Percentiles rank a stretch among this genome's conserved stretches.
These are phyloP conservation scores for Pleurotus eryngii DNA, from an alignment of 768 basidiomycete genomes.

Conservation along the genomic window DNA sequence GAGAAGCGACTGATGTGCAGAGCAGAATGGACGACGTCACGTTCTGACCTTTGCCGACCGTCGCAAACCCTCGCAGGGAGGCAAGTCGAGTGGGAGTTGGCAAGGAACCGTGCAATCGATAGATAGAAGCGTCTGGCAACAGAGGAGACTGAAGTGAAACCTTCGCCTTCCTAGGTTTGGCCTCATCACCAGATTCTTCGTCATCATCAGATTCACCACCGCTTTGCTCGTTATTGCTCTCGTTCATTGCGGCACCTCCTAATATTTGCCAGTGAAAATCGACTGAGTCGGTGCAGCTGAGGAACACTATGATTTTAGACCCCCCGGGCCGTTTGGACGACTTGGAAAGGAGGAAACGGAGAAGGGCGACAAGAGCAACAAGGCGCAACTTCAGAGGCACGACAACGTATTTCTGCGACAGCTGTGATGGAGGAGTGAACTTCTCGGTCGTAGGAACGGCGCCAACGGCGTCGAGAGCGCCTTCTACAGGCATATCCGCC, in stretches of 20 bases:
- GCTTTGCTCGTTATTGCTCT: slow-evolving; percentile 24
- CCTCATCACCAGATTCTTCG: not conserved
- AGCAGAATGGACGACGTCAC: slow-evolving; percentile 69
- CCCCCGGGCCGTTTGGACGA: slow-evolving; percentile 42
- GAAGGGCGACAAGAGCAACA: slow-evolving; percentile 82
- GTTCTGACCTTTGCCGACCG: slow-evolving; percentile 28
- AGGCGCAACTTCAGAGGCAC: slow-evolving; percentile 93
- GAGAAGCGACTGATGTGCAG: slow-evolving; percentile 97
- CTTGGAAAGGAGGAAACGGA: slow-evolving; percentile 71
- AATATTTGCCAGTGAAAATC: slow-evolving; percentile 94
- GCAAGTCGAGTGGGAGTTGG: slow-evolving; percentile 76
- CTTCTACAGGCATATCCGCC: slow-evolving; percentile 32
- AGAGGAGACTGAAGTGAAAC: slow-evolving; percentile 68
- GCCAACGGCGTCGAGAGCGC: slow-evolving; percentile 12
- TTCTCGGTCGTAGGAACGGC: slow-evolving; percentile 37
- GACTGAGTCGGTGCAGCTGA: slow-evolving; percentile 97
- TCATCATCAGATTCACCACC: slow-evolving; percentile 24
- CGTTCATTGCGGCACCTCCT: slow-evolving; percentile 64
- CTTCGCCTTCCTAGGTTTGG: slow-evolving; percentile 29
- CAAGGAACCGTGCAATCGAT: slow-evolving; percentile 91
- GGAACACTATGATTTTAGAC: slow-evolving; percentile 89
- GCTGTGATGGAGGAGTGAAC: slow-evolving; percentile 92
- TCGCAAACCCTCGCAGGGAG: slow-evolving; percentile 81
- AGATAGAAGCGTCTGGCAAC: slow-evolving; percentile 78
- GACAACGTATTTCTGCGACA: slow-evolving; percentile 86